Conservation (phyloP, 2,329 filamentous ascomycete species). For the Arachnomyces sp. region DNA sequence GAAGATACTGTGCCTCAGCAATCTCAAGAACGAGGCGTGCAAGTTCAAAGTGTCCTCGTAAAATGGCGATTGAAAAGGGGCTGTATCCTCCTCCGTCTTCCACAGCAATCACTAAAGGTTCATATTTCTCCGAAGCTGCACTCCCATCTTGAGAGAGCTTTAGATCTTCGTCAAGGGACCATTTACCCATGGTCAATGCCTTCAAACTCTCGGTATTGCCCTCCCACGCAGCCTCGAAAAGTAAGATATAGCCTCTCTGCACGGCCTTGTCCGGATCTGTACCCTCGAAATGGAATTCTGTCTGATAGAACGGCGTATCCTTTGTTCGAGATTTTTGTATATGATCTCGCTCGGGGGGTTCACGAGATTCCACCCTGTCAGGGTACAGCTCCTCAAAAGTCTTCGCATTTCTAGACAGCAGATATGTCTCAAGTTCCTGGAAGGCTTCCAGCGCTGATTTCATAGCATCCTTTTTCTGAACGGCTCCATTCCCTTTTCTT, state of each 20-base stretch:
- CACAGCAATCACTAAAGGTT: constrained; percentile 58
- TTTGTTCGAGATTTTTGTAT: neutral
- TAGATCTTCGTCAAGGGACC: constrained; percentile 17
- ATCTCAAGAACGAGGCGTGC: constrained; percentile 63
- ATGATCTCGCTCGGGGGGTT: neutral
- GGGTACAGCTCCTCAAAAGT: constrained; percentile 58
- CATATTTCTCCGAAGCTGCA: constrained; percentile 38
- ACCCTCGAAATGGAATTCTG: constrained; percentile 36
- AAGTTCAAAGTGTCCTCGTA: constrained; percentile 54
- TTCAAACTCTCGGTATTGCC: constrained; percentile 55
- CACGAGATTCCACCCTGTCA: constrained; percentile 18
- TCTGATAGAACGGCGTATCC: constrained; percentile 39
- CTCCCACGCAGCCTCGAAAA: constrained; percentile 55
- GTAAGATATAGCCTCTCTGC: too few relatives aligned
- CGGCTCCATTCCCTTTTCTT: constrained; percentile 19
- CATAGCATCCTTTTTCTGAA: constrained; percentile 53
- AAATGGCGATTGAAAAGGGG: constrained; percentile 60
- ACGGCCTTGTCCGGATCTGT: constrained; percentile 33
- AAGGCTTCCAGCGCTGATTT: constrained; percentile 43
- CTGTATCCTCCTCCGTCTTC: constrained; percentile 44
- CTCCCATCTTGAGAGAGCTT: constrained; percentile 19
- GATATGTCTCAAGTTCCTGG: constrained; percentile 44
- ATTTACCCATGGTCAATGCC: constrained; percentile 20
- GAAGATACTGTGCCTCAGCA: constrained; percentile 57
- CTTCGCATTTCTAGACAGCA: constrained; percentile 55